phyloP scores from a whole-genome alignment of 2,329 filamentous ascomycete species.

The Trichoderma oligosporum region DNA sequence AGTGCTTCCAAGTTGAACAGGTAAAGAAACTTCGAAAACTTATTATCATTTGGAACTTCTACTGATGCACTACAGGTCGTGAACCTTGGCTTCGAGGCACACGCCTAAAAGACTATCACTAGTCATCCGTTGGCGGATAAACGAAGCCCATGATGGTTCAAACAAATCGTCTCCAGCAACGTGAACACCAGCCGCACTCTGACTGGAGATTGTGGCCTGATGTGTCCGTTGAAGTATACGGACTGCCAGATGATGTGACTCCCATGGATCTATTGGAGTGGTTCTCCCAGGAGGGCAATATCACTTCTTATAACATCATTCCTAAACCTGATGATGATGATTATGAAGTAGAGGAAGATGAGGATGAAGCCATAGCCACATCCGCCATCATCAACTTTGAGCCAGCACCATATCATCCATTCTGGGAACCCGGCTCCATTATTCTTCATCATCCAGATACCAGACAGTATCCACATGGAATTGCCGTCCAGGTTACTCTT shows the following conservation, averaged over 20 bases:
- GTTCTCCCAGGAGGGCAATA: conserved; percentile 50
- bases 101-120: too few relatives aligned
- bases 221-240: conserved; percentile 31
- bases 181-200: neutral
- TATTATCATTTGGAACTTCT: neutral
- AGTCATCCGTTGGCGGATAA: too few relatives aligned
- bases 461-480: conserved; percentile 21
- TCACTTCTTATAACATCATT: conserved; percentile 53
- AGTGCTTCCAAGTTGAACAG: too few relatives aligned
- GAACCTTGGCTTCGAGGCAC: too few relatives aligned
- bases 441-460: conserved; percentile 27
- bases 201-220: conserved; percentile 37
- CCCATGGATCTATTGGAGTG: conserved; percentile 47
- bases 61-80: too few relatives aligned
- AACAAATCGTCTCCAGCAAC: too few relatives aligned
- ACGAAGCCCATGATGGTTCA: neutral
- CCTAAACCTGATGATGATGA: conserved; percentile 35
- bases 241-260: conserved; percentile 36
- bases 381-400: conserved; percentile 52
- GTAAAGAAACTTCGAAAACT: too few relatives aligned
- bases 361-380: conserved; percentile 24
- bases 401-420: conserved; percentile 50
- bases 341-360: too few relatives aligned
- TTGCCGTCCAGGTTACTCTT: conserved; percentile 22
- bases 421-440: conserved; percentile 45